Conservation (phyloP, 2,329 filamentous ascomycete species). For the Colletotrichum abscissum region DNA sequence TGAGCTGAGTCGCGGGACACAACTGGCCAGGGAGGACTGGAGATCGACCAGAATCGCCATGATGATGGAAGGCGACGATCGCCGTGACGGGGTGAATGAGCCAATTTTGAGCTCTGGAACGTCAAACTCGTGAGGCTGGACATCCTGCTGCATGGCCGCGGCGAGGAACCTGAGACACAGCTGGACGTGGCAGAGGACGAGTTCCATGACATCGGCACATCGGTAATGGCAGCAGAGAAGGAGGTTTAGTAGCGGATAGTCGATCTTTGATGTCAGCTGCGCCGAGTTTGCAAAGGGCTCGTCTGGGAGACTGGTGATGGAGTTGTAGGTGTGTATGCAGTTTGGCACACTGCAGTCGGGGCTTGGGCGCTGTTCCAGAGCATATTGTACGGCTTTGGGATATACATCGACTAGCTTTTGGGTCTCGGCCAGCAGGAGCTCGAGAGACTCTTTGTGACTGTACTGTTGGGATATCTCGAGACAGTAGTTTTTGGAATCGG, state of each 20-base stretch:
- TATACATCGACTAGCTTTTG: slow-evolving; percentile 51
- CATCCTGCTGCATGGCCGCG: slow-evolving; percentile 38
- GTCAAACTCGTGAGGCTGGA: slow-evolving; percentile 46
- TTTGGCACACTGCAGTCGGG: slow-evolving; percentile 43
- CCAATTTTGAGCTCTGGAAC: slow-evolving; percentile 55
- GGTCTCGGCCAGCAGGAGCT: slow-evolving; percentile 46
- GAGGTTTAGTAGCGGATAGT: slow-evolving; percentile 49
- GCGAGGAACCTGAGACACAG: slow-evolving; percentile 46
- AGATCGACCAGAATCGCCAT: slow-evolving; percentile 46
- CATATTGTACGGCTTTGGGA: slow-evolving; percentile 41
- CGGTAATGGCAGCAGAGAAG: slow-evolving; percentile 51
- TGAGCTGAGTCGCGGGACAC: not conserved
- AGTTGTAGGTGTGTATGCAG: slow-evolving; percentile 47
- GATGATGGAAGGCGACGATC: slow-evolving; percentile 47
- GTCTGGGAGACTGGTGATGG: not conserved
- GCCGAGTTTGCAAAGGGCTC: slow-evolving; percentile 32
- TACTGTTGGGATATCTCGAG: slow-evolving; percentile 40
- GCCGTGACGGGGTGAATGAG: slow-evolving; percentile 47
- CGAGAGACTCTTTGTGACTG: slow-evolving; percentile 43
- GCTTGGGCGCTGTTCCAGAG: slow-evolving; percentile 23
- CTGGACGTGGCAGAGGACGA: slow-evolving; percentile 44
- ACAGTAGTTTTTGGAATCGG: slow-evolving; percentile 40
- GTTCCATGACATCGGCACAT: slow-evolving; percentile 50
- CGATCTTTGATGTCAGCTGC: slow-evolving; percentile 38
- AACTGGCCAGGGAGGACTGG: slow-evolving; percentile 38